phyloP scores from a whole-genome alignment of 2,329 filamentous ascomycete species.

The Sporothrix globosa region DNA sequence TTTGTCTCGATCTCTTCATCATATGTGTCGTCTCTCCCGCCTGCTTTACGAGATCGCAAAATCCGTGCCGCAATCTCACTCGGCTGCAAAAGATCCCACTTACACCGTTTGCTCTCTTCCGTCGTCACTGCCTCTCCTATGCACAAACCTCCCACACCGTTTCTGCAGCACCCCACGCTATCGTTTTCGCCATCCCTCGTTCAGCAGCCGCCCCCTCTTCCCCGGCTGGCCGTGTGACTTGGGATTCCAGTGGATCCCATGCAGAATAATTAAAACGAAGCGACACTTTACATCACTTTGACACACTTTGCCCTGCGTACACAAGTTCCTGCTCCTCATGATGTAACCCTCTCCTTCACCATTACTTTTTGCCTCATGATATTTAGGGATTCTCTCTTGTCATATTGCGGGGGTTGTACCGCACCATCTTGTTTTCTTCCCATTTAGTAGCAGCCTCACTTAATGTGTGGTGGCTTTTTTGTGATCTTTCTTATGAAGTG shows the following conservation, averaged over 20 bases:
- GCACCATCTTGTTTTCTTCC: background rate
- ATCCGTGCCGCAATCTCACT: background rate
- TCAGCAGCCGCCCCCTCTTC: conserved; percentile 17
- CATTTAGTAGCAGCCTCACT: conserved; percentile 1
- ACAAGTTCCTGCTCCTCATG: conserved; percentile 23
- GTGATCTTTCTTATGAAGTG: background rate
- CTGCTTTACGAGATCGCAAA: background rate
- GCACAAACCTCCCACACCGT: conserved; percentile 4
- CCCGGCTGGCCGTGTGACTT: conserved; percentile 27
- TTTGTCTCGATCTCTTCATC: background rate
- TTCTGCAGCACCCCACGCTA: conserved; percentile 27
- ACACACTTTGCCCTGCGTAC: background rate
- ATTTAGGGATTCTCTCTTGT: conserved; percentile 23
- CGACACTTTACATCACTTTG: conserved; percentile 4
- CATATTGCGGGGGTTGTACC: conserved; percentile 26
- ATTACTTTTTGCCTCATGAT: conserved; percentile 25
- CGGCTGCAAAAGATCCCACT: conserved; percentile 12
- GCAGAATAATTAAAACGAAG: background rate
- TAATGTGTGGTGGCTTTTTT: background rate
- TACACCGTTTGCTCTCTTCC: conserved; percentile 10
- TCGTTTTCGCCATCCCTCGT: background rate
- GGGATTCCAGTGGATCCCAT: conserved; percentile 10
- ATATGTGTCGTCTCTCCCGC: background rate
- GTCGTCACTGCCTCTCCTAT: background rate
- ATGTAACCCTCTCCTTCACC: conserved; percentile 21